Percentiles rank a stretch among this genome's conserved stretches.
These are phyloP conservation scores for Candida coquimbonensis DNA, from an alignment of 805 yeast species.

Conservation along the genomic window DNA sequence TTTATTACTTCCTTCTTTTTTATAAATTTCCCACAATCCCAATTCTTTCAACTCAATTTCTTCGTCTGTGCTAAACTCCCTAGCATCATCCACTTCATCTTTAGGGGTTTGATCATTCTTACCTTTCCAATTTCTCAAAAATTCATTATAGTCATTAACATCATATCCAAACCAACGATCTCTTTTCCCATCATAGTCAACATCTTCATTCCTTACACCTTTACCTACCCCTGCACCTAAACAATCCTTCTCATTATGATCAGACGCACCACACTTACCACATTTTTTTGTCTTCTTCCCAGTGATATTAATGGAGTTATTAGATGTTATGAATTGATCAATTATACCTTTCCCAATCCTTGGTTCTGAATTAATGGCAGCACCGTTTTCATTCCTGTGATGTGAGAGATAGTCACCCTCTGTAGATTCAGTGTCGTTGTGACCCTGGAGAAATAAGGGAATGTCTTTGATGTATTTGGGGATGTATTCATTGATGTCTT, in stretches of 20 bases:
- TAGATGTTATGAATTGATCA: conserved; percentile 32
- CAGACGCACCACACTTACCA: conserved; percentile 48
- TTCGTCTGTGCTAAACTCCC: conserved; percentile 33
- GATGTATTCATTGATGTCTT: conserved; percentile 27
- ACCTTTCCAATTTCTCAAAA: conserved; percentile 39
- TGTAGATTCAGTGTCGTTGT: background rate
- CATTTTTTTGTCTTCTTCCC: conserved; percentile 27
- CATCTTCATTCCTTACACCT: conserved; percentile 19
- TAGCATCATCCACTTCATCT: conserved; percentile 18
- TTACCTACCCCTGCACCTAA: conserved; percentile 18
- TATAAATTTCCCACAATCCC: conserved; percentile 25
- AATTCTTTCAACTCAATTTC: conserved; percentile 35
- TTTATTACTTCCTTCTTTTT: conserved; percentile 19
- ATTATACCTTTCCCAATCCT: conserved; percentile 49
- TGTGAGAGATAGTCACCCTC: conserved; percentile 45
- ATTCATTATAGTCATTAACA: conserved; percentile 50
- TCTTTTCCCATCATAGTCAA: conserved; percentile 25
- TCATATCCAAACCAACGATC: conserved; percentile 59
- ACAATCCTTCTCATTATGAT: conserved; percentile 48
- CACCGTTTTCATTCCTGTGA: conserved; percentile 36
- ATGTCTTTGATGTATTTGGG: conserved; percentile 33
- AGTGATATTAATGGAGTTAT: no score
- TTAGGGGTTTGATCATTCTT: conserved; percentile 9
- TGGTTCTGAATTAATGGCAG: conserved; percentile 40
- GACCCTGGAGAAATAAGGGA: conserved; percentile 32